Evolutionary conservation across 257 asterid genomes (phyloP).

Genomic region (Striga asiatica): DNA sequence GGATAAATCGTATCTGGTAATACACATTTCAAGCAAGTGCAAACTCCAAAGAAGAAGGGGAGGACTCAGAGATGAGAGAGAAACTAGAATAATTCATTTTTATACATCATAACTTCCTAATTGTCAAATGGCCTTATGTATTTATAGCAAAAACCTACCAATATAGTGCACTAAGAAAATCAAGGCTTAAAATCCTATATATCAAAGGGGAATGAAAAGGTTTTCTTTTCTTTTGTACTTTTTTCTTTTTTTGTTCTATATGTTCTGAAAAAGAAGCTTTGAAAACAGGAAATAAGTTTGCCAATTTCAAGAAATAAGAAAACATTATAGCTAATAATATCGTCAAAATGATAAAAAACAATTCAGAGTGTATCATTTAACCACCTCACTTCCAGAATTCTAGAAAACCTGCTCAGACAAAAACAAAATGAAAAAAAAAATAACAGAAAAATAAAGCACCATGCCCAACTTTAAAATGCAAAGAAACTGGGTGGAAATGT

Average conservation of each 20-base stretch:
- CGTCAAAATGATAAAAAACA: constrained; percentile 5
- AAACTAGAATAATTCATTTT: no score
- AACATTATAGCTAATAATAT: neutral
- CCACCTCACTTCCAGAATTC: no score
- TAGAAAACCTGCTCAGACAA: neutral
- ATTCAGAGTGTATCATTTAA: no score
- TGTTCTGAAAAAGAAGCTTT: neutral
- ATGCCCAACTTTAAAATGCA: constrained; percentile 3
- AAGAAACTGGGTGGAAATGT: constrained; percentile 9
- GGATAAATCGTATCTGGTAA: no score
- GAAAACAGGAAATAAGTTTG: neutral
- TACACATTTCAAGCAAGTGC: no score
- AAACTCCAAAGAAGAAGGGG: no score
- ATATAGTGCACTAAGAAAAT: neutral
- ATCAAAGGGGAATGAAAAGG: neutral
- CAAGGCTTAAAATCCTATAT: neutral
- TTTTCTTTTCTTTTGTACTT: neutral
- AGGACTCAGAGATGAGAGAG: no score
- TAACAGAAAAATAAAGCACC: neutral
- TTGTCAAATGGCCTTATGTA: no score
- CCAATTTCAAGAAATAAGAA: neutral
- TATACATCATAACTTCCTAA: no score
- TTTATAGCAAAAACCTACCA: no score
- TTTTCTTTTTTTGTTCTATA: neutral
- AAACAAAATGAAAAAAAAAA: no score